Conservation (phyloP, 805 yeast genomes). For the Spathaspora gorwiae region DNA sequence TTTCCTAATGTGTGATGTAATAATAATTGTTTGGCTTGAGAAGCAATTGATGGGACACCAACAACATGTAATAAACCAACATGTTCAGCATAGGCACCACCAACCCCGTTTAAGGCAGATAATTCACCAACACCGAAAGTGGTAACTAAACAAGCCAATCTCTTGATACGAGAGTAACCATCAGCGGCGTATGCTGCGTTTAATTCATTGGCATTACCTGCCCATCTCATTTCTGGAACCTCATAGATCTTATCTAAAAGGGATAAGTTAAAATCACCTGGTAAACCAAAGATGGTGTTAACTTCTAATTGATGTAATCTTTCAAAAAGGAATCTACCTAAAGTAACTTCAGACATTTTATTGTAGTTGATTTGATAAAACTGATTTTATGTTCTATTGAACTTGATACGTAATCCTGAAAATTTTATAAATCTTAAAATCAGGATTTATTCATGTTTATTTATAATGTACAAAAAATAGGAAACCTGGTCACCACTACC, state of each 20-base stretch:
- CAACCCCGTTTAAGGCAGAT: slow-evolving; percentile 79
- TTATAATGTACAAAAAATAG: too few relatives aligned
- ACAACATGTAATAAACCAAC: slow-evolving; percentile 81
- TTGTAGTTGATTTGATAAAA: not conserved
- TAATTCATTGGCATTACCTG: slow-evolving; percentile 86
- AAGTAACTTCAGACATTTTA: slow-evolving; percentile 44
- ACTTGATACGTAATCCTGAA: not conserved
- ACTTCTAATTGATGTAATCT: slow-evolving; percentile 70
- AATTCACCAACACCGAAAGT: slow-evolving; percentile 92
- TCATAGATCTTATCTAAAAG: slow-evolving; percentile 69
- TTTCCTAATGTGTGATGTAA: slow-evolving; percentile 42
- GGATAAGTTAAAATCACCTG: slow-evolving; percentile 77
- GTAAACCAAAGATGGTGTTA: slow-evolving; percentile 71
- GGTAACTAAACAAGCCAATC: slow-evolving; percentile 69
- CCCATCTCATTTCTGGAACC: slow-evolving; percentile 78
- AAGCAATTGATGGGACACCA: slow-evolving; percentile 75
- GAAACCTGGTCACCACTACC: too few relatives aligned
- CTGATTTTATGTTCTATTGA: not conserved
- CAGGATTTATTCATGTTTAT: too few relatives aligned
- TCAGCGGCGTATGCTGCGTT: slow-evolving; percentile 88
- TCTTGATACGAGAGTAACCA: slow-evolving; percentile 80
- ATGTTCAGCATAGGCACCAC: slow-evolving; percentile 87
- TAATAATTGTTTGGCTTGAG: slow-evolving; percentile 49
- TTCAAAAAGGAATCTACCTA: slow-evolving; percentile 77
- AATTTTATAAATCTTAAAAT: too few relatives aligned